Percentiles rank a stretch among this genome's conserved stretches.
These are phyloP conservation scores for Pichia sp. DNA, from an alignment of 1,139 yeast species.

Conservation along the genomic window DNA sequence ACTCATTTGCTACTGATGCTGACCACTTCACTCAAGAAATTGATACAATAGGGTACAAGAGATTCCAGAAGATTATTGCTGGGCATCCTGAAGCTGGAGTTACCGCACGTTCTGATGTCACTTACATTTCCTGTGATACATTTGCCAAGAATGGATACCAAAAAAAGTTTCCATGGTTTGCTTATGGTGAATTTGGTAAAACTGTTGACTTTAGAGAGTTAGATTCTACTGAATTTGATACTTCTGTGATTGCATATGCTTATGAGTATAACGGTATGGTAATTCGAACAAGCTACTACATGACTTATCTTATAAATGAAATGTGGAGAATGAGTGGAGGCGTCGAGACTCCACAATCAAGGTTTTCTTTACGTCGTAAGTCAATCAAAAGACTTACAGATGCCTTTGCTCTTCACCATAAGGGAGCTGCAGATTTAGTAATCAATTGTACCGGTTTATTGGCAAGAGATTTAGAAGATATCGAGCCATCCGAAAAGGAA, in stretches of 20 bases:
- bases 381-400: slow-evolving; percentile 18
- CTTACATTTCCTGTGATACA: slow-evolving; percentile 27
- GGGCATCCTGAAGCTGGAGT: slow-evolving; percentile 41
- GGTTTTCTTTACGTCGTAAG: slow-evolving; percentile 25
- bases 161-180: slow-evolving; percentile 38
- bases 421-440: slow-evolving; percentile 28
- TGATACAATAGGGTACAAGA: slow-evolving; percentile 37
- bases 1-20: slow-evolving; percentile 34
- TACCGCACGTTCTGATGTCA: slow-evolving; percentile 29
- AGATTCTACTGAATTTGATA: slow-evolving; percentile 27
- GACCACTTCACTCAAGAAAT: slow-evolving; percentile 31
- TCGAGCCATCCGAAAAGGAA: slow-evolving; percentile 10
- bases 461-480: slow-evolving; percentile 34
- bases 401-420: slow-evolving; percentile 17
- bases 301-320: slow-evolving; percentile 37
- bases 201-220: slow-evolving; percentile 28
- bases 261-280: slow-evolving; percentile 40
- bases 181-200: slow-evolving; percentile 26
- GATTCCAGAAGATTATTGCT: slow-evolving; percentile 34
- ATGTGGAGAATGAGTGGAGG: slow-evolving; percentile 23
- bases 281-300: slow-evolving; percentile 43
- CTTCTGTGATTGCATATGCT: slow-evolving; percentile 30
- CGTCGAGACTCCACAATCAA: slow-evolving; percentile 28
- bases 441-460: slow-evolving; percentile 45
- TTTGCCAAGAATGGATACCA: slow-evolving; percentile 13